Percentiles rank a stretch among this genome's conserved stretches.
Evolutionary conservation across 306 rosid species (phyloP).

Genomic region (Cucumis sativus): DNA sequence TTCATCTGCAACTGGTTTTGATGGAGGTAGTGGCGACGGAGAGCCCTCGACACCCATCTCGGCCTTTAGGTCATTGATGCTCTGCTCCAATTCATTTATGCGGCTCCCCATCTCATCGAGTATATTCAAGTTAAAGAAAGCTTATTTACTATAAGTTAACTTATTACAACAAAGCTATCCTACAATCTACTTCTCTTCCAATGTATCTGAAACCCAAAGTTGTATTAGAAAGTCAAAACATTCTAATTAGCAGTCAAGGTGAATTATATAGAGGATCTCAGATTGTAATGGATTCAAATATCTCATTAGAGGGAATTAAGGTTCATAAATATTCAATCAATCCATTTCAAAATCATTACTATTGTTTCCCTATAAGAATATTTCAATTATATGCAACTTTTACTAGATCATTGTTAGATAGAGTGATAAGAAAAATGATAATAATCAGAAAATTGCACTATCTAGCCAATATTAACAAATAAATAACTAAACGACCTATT

Average conservation of each 20-base stretch:
- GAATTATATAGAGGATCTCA: not conserved
- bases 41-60: constrained; percentile 95
- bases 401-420: not conserved
- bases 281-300: not conserved
- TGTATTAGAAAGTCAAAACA: not conserved
- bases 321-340: not conserved
- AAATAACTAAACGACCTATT: not conserved
- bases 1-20: constrained; percentile 43
- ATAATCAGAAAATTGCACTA: not conserved
- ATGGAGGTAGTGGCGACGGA: constrained; percentile 43
- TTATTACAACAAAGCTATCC: not conserved
- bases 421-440: not conserved
- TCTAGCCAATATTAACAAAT: not conserved
- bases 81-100: constrained; percentile 84
- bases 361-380: not conserved
- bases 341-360: not conserved
- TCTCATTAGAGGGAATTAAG: not conserved
- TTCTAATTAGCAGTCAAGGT: not conserved
- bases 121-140: constrained; percentile 56
- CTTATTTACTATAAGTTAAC: constrained; percentile 7
- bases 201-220: not conserved
- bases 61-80: constrained; percentile 67
- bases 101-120: constrained; percentile 97
- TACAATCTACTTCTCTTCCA: not conserved
- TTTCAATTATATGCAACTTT: not conserved